Conservation (phyloP, 345 rosid genomes). For the Brassica nigra region DNA sequence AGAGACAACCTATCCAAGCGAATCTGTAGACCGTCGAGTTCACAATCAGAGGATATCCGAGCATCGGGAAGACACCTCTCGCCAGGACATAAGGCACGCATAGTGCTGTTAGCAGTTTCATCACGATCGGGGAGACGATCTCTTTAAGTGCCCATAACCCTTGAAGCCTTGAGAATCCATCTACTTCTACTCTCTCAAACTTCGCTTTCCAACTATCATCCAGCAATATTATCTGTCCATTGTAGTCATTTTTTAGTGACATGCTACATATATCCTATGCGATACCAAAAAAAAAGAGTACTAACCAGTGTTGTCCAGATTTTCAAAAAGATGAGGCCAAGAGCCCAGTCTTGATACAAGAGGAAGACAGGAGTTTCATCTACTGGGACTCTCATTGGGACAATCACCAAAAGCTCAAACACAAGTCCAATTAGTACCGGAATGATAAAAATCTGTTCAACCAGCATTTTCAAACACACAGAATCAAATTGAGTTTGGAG, state of each 20-base stretch:
- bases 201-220: conserved; percentile 91
- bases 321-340: conserved; percentile 93
- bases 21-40: conserved; percentile 94
- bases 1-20: conserved; percentile 95
- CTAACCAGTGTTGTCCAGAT: conserved; percentile 96
- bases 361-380: conserved; percentile 99
- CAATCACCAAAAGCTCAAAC: conserved; percentile 95
- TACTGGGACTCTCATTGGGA: conserved; percentile 98
- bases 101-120: conserved; percentile 92
- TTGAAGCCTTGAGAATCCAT: conserved; percentile 92
- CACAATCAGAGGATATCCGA: conserved; percentile 88
- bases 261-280: not conserved
- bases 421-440: conserved; percentile 93
- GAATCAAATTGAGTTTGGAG: not conserved
- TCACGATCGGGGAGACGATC: conserved; percentile 85
- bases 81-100: conserved; percentile 92
- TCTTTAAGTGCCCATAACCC: conserved; percentile 91
- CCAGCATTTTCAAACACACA: not conserved
- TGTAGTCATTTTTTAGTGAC: not conserved
- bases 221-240: conserved; percentile 81
- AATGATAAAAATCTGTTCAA: conserved; percentile 74
- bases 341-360: conserved; percentile 33
- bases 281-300: not conserved
- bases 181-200: conserved; percentile 92
- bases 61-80: conserved; percentile 87